Conservation (phyloP, 1,139 yeast species). For the Suhomyces maxii region DNA sequence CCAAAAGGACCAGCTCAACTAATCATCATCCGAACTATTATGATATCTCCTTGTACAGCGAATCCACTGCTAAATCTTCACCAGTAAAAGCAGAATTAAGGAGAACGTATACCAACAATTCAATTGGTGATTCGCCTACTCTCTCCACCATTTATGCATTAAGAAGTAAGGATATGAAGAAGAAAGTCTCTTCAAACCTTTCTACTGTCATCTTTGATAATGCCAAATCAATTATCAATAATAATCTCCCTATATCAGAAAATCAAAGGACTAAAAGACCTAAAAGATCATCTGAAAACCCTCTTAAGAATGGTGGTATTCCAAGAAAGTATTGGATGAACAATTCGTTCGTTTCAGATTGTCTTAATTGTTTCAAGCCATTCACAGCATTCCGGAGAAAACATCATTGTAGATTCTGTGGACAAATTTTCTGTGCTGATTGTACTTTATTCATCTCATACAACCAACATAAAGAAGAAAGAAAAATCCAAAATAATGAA, state of each 20-base stretch:
- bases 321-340: slow-evolving; percentile 89
- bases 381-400: slow-evolving; percentile 82
- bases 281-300: slow-evolving; percentile 44
- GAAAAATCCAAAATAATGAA: slow-evolving; percentile 16
- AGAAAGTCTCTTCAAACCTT: slow-evolving; percentile 32
- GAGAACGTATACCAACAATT: slow-evolving; percentile 41
- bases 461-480: slow-evolving; percentile 56
- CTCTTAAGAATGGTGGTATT: slow-evolving; percentile 49
- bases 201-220: slow-evolving; percentile 39
- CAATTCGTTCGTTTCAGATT: slow-evolving; percentile 80
- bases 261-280: slow-evolving; percentile 27
- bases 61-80: slow-evolving; percentile 31
- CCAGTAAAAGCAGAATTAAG: slow-evolving; percentile 31
- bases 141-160: slow-evolving; percentile 45
- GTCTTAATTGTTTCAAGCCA: slow-evolving; percentile 71
- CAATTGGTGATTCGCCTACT: slow-evolving; percentile 28
- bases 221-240: slow-evolving; percentile 38
- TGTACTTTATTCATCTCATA: slow-evolving; percentile 83
- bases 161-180: slow-evolving; percentile 26
- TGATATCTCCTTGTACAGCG: slow-evolving; percentile 29
- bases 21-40: slow-evolving; percentile 17
- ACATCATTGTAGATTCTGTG: slow-evolving; percentile 95
- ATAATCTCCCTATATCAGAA: slow-evolving; percentile 22
- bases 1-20: slow-evolving; percentile 5
- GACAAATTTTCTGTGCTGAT: slow-evolving; percentile 89